Evolutionary conservation across 345 rosid species (phyloP).

Genomic region (Boechera divaricarpa): DNA sequence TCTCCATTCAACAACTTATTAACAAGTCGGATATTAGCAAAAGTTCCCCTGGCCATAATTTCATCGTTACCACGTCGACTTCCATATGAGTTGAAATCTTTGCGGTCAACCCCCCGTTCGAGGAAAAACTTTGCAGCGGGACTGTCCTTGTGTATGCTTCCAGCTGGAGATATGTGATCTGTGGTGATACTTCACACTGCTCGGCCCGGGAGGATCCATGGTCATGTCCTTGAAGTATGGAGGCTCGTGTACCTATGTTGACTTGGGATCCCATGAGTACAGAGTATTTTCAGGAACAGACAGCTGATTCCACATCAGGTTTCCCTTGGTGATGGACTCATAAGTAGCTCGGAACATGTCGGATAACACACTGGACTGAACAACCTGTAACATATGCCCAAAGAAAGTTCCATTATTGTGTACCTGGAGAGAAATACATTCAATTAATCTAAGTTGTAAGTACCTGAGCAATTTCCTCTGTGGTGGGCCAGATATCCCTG

Average conservation of each 20-base stretch:
- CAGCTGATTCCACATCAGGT: slow-evolving; percentile 89
- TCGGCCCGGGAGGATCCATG: slow-evolving; percentile 87
- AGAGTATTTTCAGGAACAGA: slow-evolving; percentile 63
- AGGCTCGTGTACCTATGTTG: slow-evolving; percentile 97
- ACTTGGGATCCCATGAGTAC: slow-evolving; percentile 87
- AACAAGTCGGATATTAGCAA: slow-evolving; percentile 96
- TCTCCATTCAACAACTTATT: slow-evolving; percentile 96
- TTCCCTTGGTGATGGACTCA: slow-evolving; percentile 92
- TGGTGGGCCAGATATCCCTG: slow-evolving; percentile 94
- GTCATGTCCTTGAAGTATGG: slow-evolving; percentile 97
- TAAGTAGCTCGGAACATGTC: slow-evolving; percentile 94
- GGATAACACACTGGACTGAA: slow-evolving; percentile 90
- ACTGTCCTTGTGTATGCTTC: slow-evolving; percentile 95
- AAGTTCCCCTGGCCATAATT: slow-evolving; percentile 97
- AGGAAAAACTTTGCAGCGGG: slow-evolving; percentile 89
- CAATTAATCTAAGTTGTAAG: not conserved
- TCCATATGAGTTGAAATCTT: slow-evolving; percentile 96
- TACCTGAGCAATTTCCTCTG: slow-evolving; percentile 93
- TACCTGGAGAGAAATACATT: not conserved
- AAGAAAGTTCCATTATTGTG: slow-evolving; percentile 12
- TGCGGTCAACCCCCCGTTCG: slow-evolving; percentile 74
- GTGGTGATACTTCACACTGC: slow-evolving; percentile 95
- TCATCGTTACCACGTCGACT: slow-evolving; percentile 99
- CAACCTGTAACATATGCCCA: slow-evolving; percentile 54
- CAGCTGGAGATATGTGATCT: slow-evolving; percentile 98